Conservation (phyloP, 768 basidiomycete species). For the Suillus subaureus region DNA sequence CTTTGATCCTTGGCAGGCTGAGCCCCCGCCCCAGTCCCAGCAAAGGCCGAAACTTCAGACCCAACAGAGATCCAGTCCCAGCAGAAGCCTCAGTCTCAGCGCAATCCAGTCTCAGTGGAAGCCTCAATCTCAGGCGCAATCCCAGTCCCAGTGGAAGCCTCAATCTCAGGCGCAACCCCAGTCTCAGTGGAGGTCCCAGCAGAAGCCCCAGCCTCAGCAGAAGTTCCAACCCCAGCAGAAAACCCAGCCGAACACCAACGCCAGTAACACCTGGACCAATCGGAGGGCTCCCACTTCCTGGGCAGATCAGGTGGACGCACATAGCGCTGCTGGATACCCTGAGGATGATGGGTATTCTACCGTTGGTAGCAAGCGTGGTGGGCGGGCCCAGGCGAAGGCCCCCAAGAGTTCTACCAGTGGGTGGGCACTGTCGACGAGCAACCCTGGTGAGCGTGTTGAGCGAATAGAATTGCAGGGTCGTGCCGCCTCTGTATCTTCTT, state of each 20-base stretch:
- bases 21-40: not conserved
- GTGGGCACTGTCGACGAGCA: slow-evolving; percentile 25
- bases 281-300: slow-evolving; percentile 19
- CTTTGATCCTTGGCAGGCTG: slow-evolving; percentile 31
- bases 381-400: slow-evolving; percentile 1
- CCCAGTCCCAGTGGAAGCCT: no score
- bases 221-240: slow-evolving; percentile 10
- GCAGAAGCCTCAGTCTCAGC: no score
- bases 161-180: no score
- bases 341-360: slow-evolving; percentile 1
- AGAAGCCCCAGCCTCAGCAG: slow-evolving; percentile 14
- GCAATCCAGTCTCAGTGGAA: not conserved
- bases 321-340: slow-evolving; percentile 12
- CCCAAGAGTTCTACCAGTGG: slow-evolving; percentile 26
- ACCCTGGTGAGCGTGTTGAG: slow-evolving; percentile 23
- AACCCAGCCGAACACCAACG: not conserved
- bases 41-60: no score
- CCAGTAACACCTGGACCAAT: slow-evolving; percentile 10
- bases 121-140: no score
- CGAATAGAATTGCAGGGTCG: no score
- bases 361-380: slow-evolving; percentile 17
- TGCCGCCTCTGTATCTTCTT: not conserved
- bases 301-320: slow-evolving; percentile 32
- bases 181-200: not conserved
- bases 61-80: no score